A percentile compares a stretch with the other conserved stretches of the same genome.
Conservation (phyloP, 2,329 filamentous ascomycete species). For the Beauveria sp. region DNA sequence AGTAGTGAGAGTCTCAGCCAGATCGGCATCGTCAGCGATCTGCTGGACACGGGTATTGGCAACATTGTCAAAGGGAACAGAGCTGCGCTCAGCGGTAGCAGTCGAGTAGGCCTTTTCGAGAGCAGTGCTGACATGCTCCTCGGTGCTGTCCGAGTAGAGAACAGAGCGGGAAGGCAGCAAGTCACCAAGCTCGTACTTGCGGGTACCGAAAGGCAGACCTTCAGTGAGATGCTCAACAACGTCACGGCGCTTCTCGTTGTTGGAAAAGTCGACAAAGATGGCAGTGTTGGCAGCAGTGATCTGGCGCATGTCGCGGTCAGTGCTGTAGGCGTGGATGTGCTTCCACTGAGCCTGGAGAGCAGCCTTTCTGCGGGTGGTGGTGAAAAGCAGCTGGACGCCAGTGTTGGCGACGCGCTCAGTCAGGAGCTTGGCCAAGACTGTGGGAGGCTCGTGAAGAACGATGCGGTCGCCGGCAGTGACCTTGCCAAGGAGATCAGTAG, state of each 20-base stretch:
- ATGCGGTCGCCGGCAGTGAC: constrained; percentile 3
- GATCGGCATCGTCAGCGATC: constrained; percentile 4
- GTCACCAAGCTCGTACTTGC: constrained; percentile 9
- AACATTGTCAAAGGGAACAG: constrained; percentile 9
- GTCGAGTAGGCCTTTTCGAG: constrained; percentile 2
- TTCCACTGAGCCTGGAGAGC: constrained; percentile 9
- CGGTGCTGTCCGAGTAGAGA: constrained; percentile 8
- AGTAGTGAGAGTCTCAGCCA: constrained; percentile 10
- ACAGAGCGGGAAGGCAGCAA: constrained; percentile 10
- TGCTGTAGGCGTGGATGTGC: constrained; percentile 9
- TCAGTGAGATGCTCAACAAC: constrained; percentile 8
- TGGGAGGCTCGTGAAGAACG: constrained; percentile 11
- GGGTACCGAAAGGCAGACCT: constrained; percentile 10
- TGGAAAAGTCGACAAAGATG: constrained; percentile 9
- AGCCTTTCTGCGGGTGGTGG: constrained; percentile 6
- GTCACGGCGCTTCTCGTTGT: constrained; percentile 7
- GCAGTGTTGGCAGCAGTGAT: constrained; percentile 9
- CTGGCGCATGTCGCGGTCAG: constrained; percentile 8
- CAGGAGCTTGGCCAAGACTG: constrained; percentile 7
- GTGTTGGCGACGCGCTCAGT: constrained; percentile 3
- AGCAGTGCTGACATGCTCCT: constrained; percentile 8
- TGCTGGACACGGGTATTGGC: constrained; percentile 9
- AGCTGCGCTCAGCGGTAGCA: constrained; percentile 1
- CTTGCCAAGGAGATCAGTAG: constrained; percentile 5
- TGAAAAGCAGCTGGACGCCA: constrained; percentile 9